phyloP scores from a whole-genome alignment of 2,329 filamentous ascomycete genomes.

The Cytospora piceae region DNA sequence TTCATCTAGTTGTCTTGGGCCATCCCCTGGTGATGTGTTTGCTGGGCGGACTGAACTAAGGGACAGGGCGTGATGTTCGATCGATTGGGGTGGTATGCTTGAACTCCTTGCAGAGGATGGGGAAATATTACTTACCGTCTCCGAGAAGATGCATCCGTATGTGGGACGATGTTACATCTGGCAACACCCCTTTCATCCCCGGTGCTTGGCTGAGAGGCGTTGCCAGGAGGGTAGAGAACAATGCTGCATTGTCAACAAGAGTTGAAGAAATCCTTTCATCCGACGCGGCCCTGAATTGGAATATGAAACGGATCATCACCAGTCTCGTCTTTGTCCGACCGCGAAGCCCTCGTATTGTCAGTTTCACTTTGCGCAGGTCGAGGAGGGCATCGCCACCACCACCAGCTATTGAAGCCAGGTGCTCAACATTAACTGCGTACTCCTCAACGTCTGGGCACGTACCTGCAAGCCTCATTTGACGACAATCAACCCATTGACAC shows the following conservation, averaged over 20 bases:
- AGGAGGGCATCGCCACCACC: background rate
- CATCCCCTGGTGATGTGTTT: too few relatives aligned
- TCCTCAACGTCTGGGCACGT: background rate
- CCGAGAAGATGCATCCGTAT: background rate
- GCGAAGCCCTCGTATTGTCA: background rate
- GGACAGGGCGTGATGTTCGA: too few relatives aligned
- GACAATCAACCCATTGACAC: background rate
- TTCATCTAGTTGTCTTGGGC: too few relatives aligned
- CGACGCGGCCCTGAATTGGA: background rate
- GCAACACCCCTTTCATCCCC: background rate
- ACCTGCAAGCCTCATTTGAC: background rate
- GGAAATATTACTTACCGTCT: background rate
- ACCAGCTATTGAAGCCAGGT: background rate
- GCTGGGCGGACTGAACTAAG: too few relatives aligned
- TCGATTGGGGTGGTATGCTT: too few relatives aligned
- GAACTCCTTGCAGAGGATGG: too few relatives aligned
- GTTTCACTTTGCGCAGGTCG: background rate
- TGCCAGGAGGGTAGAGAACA: background rate
- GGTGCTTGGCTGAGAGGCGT: background rate
- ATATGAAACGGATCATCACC: background rate
- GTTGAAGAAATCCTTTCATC: background rate
- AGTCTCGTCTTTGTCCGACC: background rate
- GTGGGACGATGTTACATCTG: background rate
- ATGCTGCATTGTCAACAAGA: background rate
- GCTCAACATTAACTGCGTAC: background rate